Conservation (phyloP, 1,284 basidiomycete genomes). For the Pseudozyma tsukubaensis region DNA sequence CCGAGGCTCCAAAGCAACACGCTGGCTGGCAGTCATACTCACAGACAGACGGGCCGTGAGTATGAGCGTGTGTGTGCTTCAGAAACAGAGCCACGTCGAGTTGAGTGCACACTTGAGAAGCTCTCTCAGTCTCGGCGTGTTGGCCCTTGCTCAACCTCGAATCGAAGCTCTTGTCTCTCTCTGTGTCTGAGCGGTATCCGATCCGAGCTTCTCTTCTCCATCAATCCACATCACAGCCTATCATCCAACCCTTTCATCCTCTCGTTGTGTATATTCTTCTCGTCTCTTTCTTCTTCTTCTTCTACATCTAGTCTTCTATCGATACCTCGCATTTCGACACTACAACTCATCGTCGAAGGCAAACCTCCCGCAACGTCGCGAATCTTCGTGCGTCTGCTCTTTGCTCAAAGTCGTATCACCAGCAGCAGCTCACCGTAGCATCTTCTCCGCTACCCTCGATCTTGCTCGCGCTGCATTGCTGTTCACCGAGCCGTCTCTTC, state of each 20-base stretch:
- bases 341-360: neutral
- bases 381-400: too few species aligned
- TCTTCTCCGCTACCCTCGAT: neutral
- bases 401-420: too few species aligned
- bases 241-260: constrained; percentile 8
- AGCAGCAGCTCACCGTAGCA: too few species aligned
- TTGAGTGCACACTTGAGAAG: too few species aligned
- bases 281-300: constrained; percentile 9
- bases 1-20: constrained; percentile 1
- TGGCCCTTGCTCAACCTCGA: neutral
- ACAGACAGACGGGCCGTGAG: neutral
- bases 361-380: too few species aligned
- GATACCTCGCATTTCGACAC: constrained; percentile 14
- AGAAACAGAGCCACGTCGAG: neutral
- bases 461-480: neutral
- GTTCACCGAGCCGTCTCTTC: neutral
- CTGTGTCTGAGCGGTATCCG: too few species aligned
- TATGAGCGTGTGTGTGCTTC: neutral
- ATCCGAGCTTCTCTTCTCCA: neutral
- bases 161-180: neutral
- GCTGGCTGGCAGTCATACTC: too few species aligned
- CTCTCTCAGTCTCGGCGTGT: too few species aligned
- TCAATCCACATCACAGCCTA: neutral
- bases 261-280: constrained; percentile 39
- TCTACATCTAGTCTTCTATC: constrained; percentile 8